Percentiles rank a stretch among this genome's conserved stretches.
Conservation (phyloP, 2,329 filamentous ascomycete genomes). For the Trichoderma pleuroti region DNA sequence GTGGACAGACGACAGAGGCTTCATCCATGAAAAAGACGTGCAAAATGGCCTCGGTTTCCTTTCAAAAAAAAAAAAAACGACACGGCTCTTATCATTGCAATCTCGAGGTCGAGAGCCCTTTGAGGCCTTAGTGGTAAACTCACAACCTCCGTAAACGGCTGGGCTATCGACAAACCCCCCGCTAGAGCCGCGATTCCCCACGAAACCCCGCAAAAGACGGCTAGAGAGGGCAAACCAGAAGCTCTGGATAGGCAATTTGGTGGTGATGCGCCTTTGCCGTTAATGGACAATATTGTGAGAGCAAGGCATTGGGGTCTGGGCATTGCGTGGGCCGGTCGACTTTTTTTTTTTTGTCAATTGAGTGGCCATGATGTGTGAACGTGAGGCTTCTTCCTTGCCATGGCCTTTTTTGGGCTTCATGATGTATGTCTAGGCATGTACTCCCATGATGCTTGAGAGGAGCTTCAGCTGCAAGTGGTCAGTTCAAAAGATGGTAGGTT, state of each 20-base stretch:
- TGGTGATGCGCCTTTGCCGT: neutral
- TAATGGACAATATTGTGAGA: constrained; percentile 12
- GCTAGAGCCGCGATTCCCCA: constrained; percentile 1
- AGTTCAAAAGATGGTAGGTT: neutral
- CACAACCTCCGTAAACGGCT: constrained; percentile 1
- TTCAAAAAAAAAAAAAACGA: neutral
- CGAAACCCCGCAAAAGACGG: constrained; percentile 14
- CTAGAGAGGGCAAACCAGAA: neutral
- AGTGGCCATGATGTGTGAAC: neutral
- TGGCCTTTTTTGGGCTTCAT: neutral
- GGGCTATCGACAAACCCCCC: neutral
- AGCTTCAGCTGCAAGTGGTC: neutral
- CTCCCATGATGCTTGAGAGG: neutral
- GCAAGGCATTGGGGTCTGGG: neutral
- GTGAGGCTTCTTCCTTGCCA: neutral
- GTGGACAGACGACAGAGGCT: neutral
- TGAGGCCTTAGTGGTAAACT: neutral
- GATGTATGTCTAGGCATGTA: too few species aligned
- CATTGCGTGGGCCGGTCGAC: neutral
- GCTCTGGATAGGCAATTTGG: neutral
- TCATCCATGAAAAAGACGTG: neutral
- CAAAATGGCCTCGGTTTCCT: too few species aligned
- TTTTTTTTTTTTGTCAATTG: too few species aligned
- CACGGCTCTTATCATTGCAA: neutral
- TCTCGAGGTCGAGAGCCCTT: neutral